Evolutionary conservation across 208 protist species (phyloP).

Genomic region (Leishmania guyanensis): DNA sequence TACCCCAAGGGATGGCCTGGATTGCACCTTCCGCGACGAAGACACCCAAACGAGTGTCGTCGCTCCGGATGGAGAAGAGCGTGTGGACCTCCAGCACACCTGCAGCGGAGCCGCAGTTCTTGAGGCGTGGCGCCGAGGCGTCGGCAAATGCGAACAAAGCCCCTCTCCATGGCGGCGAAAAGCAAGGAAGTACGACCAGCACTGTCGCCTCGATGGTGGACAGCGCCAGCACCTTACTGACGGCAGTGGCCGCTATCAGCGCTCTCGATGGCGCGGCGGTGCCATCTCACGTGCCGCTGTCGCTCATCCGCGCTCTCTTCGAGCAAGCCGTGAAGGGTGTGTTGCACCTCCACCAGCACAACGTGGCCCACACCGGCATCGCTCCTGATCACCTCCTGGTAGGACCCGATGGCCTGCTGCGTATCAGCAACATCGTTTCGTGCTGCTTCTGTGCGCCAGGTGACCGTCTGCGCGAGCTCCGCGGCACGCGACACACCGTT

Average conservation of each 20-base stretch:
- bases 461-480: slow-evolving; percentile 52
- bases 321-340: slow-evolving; percentile 75
- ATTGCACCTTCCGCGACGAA: neutral
- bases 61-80: slow-evolving; percentile 4
- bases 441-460: slow-evolving; percentile 61
- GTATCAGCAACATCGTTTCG: slow-evolving; percentile 78
- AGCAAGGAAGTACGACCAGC: neutral
- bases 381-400: slow-evolving; percentile 88
- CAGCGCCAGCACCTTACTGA: neutral
- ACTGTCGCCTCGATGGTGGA: neutral
- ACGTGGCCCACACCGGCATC: slow-evolving; percentile 79
- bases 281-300: slow-evolving; percentile 18
- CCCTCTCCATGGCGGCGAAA: too few species aligned
- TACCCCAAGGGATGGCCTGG: neutral
- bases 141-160: neutral
- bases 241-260: slow-evolving; percentile 4
- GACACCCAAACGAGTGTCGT: neutral
- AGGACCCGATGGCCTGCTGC: slow-evolving; percentile 57
- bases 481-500: slow-evolving; percentile 85
- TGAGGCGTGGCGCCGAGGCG: neutral
- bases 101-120: neutral
- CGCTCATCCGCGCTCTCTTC: slow-evolving; percentile 48
- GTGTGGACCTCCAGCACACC: neutral
- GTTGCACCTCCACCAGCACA: slow-evolving; percentile 71
- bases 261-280: neutral